Conservation (phyloP, 2,329 filamentous ascomycete genomes). For the Fusarium burgessii region DNA sequence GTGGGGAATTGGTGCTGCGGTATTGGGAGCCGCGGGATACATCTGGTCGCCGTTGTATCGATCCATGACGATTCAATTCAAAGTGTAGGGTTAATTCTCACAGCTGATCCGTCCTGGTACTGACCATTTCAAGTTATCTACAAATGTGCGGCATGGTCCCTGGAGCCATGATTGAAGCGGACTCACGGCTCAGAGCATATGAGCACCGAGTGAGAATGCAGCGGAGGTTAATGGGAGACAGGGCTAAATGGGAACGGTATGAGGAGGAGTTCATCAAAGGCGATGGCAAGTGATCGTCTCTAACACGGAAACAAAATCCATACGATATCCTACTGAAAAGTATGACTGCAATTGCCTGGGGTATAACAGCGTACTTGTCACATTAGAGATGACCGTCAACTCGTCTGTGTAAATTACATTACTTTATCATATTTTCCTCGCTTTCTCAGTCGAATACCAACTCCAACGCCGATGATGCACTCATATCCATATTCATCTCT, state of each 20-base stretch:
- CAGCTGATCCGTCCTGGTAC: not conserved
- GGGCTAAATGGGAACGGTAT: constrained; percentile 75
- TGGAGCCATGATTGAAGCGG: constrained; percentile 81
- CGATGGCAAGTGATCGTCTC: constrained; percentile 50
- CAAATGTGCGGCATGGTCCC: constrained; percentile 90
- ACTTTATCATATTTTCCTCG: constrained; percentile 37
- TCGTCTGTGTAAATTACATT: constrained; percentile 39
- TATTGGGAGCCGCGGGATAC: constrained; percentile 72
- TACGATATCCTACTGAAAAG: constrained; percentile 5
- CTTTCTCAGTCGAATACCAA: constrained; percentile 35
- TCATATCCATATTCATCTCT: constrained; percentile 5
- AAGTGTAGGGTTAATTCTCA: constrained; percentile 68
- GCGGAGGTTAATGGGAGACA: constrained; percentile 71
- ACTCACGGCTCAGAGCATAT: constrained; percentile 74
- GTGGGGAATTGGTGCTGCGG: constrained; percentile 76
- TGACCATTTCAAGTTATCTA: constrained; percentile 69
- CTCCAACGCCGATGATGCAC: constrained; percentile 37
- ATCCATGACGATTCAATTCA: constrained; percentile 79
- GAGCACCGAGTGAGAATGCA: constrained; percentile 74
- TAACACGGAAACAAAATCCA: not conserved
- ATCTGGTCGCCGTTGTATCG: constrained; percentile 78
- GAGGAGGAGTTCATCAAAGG: constrained; percentile 69
- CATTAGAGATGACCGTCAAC: constrained; percentile 28
- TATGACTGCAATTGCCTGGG: constrained; percentile 16
- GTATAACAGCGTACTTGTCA: constrained; percentile 37